Percentiles rank a stretch among this genome's conserved stretches.
Evolutionary conservation across 2,329 filamentous ascomycete genomes (phyloP).

Genomic region (Neonectria punicea): DNA sequence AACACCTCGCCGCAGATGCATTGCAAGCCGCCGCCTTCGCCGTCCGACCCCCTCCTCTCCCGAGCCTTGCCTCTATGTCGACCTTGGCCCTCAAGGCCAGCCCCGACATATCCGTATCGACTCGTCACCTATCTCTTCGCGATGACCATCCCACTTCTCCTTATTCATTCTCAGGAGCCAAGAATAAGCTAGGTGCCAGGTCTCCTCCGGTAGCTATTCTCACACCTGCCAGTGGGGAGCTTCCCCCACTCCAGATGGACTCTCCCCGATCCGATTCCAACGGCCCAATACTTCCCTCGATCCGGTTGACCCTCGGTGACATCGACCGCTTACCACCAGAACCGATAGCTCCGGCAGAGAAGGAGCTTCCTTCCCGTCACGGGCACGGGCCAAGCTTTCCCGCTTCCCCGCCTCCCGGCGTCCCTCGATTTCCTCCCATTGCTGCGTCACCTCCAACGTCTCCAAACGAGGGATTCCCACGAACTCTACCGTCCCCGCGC

Average conservation of each 20-base stretch:
- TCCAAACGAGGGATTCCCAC: slow-evolving; percentile 58
- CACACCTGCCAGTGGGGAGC: slow-evolving; percentile 43
- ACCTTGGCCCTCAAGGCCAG: slow-evolving; percentile 33
- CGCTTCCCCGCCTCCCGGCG: slow-evolving; percentile 49
- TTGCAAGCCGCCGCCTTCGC: slow-evolving; percentile 41
- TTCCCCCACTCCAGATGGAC: slow-evolving; percentile 52
- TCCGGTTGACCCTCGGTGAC: slow-evolving; percentile 51
- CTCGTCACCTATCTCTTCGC: slow-evolving; percentile 47
- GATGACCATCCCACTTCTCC: slow-evolving; percentile 42
- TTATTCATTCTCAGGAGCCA: slow-evolving; percentile 5
- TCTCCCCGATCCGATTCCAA: slow-evolving; percentile 49
- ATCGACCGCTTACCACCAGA: slow-evolving; percentile 46
- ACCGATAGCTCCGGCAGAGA: slow-evolving; percentile 44
- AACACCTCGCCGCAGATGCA: slow-evolving; percentile 47
- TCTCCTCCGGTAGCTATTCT: slow-evolving; percentile 38
- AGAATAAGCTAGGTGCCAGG: slow-evolving; percentile 31
- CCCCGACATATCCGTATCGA: slow-evolving; percentile 45
- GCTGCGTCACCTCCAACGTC: slow-evolving; percentile 60
- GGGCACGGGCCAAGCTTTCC: slow-evolving; percentile 42
- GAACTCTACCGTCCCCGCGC: slow-evolving; percentile 60
- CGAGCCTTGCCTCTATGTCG: slow-evolving; percentile 20
- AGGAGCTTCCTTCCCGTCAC: slow-evolving; percentile 43
- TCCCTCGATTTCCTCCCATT: slow-evolving; percentile 47
- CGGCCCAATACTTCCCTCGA: slow-evolving; percentile 52
- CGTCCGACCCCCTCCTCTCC: slow-evolving; percentile 22